These are phyloP conservation scores for Sporothrix schenckii DNA, from an alignment of 2,329 filamentous ascomycete species.

Conservation along the genomic window DNA sequence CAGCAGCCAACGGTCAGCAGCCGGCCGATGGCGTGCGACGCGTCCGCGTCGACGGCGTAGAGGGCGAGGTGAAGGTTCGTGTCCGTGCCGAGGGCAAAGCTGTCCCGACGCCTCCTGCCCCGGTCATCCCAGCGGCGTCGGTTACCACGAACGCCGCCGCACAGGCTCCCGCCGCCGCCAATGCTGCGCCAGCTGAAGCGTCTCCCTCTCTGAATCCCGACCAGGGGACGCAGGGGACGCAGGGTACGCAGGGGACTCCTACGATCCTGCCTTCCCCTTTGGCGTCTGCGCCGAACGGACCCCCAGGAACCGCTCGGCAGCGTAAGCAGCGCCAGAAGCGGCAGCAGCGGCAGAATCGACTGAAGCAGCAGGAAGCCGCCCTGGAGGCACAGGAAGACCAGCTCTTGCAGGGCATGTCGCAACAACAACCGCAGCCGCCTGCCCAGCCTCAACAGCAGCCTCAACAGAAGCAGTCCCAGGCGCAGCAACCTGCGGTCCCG, in stretches of 20 bases:
- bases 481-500: neutral
- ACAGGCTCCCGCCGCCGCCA: conserved; percentile 20
- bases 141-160: too few species aligned
- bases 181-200: neutral
- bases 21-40: conserved; percentile 41
- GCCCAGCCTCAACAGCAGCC: conserved; percentile 5
- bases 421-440: conserved; percentile 12
- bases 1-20: neutral
- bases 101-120: neutral
- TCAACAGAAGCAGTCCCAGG: neutral
- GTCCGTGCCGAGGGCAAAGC: conserved; percentile 43
- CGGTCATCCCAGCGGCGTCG: neutral
- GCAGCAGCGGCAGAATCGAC: conserved; percentile 35
- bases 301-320: conserved; percentile 35
- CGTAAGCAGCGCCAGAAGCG: conserved; percentile 37
- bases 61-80: conserved; percentile 60
- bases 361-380: conserved; percentile 33
- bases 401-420: conserved; percentile 15
- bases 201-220: neutral
- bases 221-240: neutral
- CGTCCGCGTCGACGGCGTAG: conserved; percentile 58
- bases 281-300: conserved; percentile 26
- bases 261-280: neutral
- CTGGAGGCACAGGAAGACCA: conserved; percentile 29
- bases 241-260: neutral